phyloP scores from a whole-genome alignment of 129 eudicot genomes.

The Oenanthe sinensis region DNA sequence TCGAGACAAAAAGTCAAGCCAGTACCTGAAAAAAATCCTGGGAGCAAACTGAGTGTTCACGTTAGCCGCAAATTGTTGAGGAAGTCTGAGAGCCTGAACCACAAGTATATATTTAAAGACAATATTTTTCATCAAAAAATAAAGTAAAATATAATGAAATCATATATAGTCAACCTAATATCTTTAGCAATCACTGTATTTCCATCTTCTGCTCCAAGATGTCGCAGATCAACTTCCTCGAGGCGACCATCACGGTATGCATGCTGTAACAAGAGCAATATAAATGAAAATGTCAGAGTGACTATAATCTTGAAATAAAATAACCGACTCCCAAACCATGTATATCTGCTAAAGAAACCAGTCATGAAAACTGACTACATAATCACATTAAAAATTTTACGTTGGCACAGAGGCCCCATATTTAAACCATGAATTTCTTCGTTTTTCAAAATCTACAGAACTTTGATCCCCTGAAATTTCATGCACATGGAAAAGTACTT shows the following conservation, averaged over 20 bases:
- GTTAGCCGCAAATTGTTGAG: constrained; percentile 60
- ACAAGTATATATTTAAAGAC: neutral
- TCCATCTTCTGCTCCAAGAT: constrained; percentile 91
- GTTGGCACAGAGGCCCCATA: neutral
- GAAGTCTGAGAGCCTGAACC: constrained; percentile 76
- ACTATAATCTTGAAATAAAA: neutral
- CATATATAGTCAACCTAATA: constrained; percentile 44
- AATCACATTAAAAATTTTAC: too few species aligned
- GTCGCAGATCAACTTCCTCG: constrained; percentile 79
- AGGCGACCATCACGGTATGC: constrained; percentile 92
- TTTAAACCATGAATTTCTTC: neutral
- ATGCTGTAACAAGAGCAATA: constrained; percentile 46
- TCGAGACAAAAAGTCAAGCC: neutral
- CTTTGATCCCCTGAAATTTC: neutral
- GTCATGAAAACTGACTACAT: neutral
- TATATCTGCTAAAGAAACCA: neutral
- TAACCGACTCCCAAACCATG: neutral
- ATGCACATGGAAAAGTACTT: too few species aligned
- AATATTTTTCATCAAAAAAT: neutral
- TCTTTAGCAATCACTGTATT: constrained; percentile 72
- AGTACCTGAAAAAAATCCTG: constrained; percentile 32
- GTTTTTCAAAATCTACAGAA: neutral
- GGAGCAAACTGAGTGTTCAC: constrained; percentile 35
- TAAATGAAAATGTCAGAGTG: neutral
- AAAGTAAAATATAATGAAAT: constrained; percentile 4